Evolutionary conservation across 148 eudicot species (phyloP).

Genomic region (Mesembryanthemum crystallinum): DNA sequence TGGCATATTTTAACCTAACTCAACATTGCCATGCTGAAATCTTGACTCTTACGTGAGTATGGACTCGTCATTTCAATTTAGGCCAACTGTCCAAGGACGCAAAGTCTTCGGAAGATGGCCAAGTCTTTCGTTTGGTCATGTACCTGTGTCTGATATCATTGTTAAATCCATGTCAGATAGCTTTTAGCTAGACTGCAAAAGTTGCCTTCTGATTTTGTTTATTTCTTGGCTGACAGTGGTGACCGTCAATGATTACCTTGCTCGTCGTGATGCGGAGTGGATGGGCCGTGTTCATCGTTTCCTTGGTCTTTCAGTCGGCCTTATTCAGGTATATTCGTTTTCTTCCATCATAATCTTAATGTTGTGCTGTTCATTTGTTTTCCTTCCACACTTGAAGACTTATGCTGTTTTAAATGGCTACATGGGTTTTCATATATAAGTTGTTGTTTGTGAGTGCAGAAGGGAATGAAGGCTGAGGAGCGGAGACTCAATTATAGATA

Average conservation of each 20-base stretch:
- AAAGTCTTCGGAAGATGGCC: not conserved
- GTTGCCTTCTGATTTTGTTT: conserved; percentile 21
- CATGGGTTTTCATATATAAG: conserved; percentile 12
- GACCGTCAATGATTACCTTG: conserved; percentile 97
- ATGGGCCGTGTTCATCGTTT: conserved; percentile 99
- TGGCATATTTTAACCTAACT: not conserved
- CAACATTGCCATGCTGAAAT: not conserved
- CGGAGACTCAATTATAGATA: conserved; percentile 75
- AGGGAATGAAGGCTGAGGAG: conserved; percentile 72
- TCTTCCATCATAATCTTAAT: conserved; percentile 10
- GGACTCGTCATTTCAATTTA: not conserved
- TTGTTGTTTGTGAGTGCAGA: conserved; percentile 40
- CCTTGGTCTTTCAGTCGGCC: conserved; percentile 97
- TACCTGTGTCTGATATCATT: not conserved
- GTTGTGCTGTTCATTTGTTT: not conserved
- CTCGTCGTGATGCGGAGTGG: conserved; percentile 99
- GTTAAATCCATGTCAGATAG: not conserved
- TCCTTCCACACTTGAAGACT: not conserved
- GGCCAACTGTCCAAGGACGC: not conserved
- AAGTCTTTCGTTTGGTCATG: not conserved
- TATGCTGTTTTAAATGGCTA: not conserved
- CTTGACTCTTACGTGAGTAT: not conserved
- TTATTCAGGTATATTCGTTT: conserved; percentile 66
- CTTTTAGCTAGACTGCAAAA: not conserved
- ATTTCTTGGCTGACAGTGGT: conserved; percentile 58